Base-by-base conservation (phyloP, 148 eudicot genomes). In the Chenopodium formosanum region DNA sequence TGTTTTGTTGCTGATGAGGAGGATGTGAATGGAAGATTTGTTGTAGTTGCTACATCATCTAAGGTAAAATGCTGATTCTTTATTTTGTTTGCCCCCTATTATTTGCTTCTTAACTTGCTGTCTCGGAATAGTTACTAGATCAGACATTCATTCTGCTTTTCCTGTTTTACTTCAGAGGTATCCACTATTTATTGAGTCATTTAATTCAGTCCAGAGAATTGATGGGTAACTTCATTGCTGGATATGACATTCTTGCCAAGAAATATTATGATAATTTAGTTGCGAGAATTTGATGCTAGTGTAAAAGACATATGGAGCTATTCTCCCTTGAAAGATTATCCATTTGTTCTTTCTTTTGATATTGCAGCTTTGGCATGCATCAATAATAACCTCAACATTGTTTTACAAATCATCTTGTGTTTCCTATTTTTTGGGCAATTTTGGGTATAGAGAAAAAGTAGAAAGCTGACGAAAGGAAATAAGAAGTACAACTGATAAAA, bases 1-100 rank as follows among this genome's bases (percentile, higher is more conserved):
- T 88, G 91, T 82, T 68, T 91, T 78, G 80, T 94, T 76, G 90
- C 91, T 11, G 94, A 92, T 60, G 92, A 89, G 73, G 90, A 86
- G 84, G 86, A 83, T 74, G 89, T 85, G 52, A 82, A 79, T 81
- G 93, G 90, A 52, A 86, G 81, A 78, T 80, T 91, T 87, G 83
- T 96, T 85, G 93, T 75, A 60, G 86, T 87, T 48, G 95, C 97
- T 76, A 84, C 89, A 78, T 87, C 89, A 40, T 87, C 94, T 73
- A 94, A 96, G 98, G 99, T 96, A 85, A 66, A 44, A 66, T 56
- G 29, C 63, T 46, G 9, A 25, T 53, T 50, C 52, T 27, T 4
- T 40, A 37, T 25, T 29, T 29, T 13, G 37, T 27, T 12, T 13
- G 31, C 44, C 71, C 71, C 20, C 20, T 29, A 17, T 23, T 32